A percentile compares a stretch with the other conserved stretches of the same genome.
phyloP scores from a whole-genome alignment of 2,329 filamentous ascomycete genomes.

The Xylariaceae sp. region DNA sequence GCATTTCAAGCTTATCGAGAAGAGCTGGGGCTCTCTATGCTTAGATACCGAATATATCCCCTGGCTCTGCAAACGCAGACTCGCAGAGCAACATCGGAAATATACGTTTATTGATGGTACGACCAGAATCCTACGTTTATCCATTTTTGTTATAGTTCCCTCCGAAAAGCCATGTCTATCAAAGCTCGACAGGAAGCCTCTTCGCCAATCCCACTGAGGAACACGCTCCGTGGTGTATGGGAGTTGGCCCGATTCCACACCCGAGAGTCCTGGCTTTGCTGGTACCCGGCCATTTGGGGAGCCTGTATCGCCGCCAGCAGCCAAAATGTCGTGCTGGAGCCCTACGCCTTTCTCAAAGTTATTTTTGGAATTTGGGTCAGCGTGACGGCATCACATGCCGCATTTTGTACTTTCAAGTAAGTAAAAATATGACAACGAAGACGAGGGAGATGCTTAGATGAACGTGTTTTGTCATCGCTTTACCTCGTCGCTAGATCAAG shows the following conservation, averaged over 20 bases:
- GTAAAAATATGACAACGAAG: background rate
- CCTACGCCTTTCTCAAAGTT: conserved; percentile 1
- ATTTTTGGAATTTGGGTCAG: conserved; percentile 1
- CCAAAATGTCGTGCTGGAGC: background rate
- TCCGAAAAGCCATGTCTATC: background rate
- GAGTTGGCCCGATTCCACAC: background rate
- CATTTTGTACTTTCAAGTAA: conserved; percentile 1
- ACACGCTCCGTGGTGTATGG: background rate
- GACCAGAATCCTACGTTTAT: background rate
- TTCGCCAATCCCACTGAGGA: background rate
- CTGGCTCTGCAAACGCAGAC: background rate
- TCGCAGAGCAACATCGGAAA: background rate
- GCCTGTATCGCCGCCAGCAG: background rate
- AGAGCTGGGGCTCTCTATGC: background rate
- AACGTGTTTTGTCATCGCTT: background rate
- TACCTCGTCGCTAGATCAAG: background rate
- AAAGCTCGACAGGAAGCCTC: background rate
- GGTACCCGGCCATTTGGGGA: background rate
- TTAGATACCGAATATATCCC: conserved; percentile 1
- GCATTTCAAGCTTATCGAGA: background rate
- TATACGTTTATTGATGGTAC: conserved; percentile 1
- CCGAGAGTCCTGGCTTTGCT: background rate
- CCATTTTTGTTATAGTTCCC: background rate
- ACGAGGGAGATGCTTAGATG: background rate
- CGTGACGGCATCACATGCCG: background rate